A percentile compares a stretch with the other conserved stretches of the same genome.
phyloP scores from a whole-genome alignment of 2,329 filamentous ascomycete species.

The Colletotrichum tropicale region DNA sequence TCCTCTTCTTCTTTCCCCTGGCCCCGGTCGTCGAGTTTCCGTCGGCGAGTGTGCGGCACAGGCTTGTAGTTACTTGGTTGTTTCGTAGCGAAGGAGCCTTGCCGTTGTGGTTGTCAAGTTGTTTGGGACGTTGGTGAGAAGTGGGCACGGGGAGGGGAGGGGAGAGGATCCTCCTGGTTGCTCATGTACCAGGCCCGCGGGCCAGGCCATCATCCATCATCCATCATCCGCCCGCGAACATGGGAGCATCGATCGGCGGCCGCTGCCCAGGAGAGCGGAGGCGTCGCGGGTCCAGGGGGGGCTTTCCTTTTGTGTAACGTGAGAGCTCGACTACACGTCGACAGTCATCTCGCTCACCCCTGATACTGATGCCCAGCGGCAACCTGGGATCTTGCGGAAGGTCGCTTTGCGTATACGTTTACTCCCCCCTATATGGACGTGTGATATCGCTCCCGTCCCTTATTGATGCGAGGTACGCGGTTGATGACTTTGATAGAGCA shows the following conservation, averaged over 20 bases:
- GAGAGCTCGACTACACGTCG: not conserved
- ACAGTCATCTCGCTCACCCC: not conserved
- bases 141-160: not conserved
- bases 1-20: not conserved
- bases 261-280: not conserved
- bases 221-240: not conserved
- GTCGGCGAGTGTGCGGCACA: not conserved
- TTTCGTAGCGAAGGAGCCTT: not conserved
- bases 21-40: not conserved
- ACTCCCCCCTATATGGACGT: not conserved
- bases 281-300: not conserved
- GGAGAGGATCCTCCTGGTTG: not conserved
- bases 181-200: not conserved
- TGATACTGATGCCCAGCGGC: not conserved
- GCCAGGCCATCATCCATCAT: not conserved
- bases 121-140: not conserved
- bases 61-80: not conserved
- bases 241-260: not conserved
- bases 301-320: not conserved
- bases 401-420: not conserved
- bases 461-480: not conserved
- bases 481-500: not conserved
- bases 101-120: not conserved
- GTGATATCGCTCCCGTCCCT: not conserved
- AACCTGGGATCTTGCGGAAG: not conserved